A percentile compares a stretch with the other conserved stretches of the same genome.
Conservation (phyloP, 75 land plant genomes). For the Picea glauca region DNA sequence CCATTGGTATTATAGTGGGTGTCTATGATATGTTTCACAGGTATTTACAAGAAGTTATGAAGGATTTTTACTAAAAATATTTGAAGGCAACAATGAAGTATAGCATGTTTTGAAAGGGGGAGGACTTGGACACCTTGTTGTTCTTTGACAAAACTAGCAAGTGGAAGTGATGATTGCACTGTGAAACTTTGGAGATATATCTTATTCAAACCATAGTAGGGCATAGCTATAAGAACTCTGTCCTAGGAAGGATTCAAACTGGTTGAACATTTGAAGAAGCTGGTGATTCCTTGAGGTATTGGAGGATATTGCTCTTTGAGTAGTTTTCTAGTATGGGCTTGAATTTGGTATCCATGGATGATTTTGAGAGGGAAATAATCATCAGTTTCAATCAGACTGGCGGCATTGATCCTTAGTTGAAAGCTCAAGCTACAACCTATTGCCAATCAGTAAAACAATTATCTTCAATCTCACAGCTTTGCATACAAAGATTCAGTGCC, state of each 20-base stretch:
- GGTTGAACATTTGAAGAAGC: neutral
- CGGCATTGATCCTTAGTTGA: conserved; percentile 46
- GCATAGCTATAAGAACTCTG: too few relatives aligned
- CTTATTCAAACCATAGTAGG: too few relatives aligned
- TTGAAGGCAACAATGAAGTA: too few relatives aligned
- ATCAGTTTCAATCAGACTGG: conserved; percentile 81
- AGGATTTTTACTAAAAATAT: too few relatives aligned
- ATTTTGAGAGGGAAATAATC: conserved; percentile 82
- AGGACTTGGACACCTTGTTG: too few relatives aligned
- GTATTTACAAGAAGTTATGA: too few relatives aligned
- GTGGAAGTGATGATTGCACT: too few relatives aligned
- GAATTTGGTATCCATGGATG: conserved; percentile 51
- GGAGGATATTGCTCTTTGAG: neutral
- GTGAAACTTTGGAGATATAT: too few relatives aligned
- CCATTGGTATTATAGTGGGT: too few relatives aligned
- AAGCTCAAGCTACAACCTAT: conserved; percentile 57
- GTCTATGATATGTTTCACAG: too few relatives aligned
- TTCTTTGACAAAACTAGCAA: too few relatives aligned
- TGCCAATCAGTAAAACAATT: conserved; percentile 54
- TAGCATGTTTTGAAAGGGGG: too few relatives aligned
- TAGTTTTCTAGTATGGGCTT: neutral
- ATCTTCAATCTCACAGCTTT: conserved; percentile 40
- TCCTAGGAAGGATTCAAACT: neutral
- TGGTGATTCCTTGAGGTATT: neutral
- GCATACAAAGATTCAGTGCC: conserved; percentile 55